A percentile compares a stretch with the other conserved stretches of the same genome.
phyloP scores from a whole-genome alignment of 228 moss, liverwort and hornwort genomes.

The Sphagnum fallax region DNA sequence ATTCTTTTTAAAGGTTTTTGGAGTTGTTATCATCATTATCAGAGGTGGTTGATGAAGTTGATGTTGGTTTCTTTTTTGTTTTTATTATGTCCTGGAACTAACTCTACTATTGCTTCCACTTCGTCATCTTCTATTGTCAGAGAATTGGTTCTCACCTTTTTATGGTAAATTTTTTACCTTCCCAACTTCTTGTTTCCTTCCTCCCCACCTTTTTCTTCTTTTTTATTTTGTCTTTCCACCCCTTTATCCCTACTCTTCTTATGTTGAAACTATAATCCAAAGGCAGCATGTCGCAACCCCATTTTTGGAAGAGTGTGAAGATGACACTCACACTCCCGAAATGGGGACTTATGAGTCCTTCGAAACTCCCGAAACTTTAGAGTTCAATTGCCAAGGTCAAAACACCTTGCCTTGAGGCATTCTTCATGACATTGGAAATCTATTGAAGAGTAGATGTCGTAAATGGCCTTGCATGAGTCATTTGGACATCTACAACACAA shows the following conservation, averaged over 20 bases:
- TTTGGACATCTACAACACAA: no score
- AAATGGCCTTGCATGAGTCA: no score
- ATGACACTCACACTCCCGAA: no score
- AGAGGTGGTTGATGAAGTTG: slow-evolving; percentile 11
- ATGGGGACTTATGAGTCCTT: no score
- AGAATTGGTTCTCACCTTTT: background rate
- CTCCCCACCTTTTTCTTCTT: slow-evolving; percentile 23
- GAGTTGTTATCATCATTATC: slow-evolving; percentile 26
- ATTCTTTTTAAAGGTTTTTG: slow-evolving; percentile 31
- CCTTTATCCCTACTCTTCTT: slow-evolving; percentile 8
- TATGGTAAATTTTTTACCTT: background rate
- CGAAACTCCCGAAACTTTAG: no score
- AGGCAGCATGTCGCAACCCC: no score
- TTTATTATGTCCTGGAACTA: background rate
- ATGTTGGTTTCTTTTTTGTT: slow-evolving; percentile 6
- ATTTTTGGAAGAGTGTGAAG: no score
- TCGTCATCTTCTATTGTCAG: slow-evolving; percentile 3
- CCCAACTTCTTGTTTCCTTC: slow-evolving; percentile 26
- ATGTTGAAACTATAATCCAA: no score
- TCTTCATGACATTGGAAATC: no score
- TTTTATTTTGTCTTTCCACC: slow-evolving; percentile 7
- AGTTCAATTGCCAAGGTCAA: no score
- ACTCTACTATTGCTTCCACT: background rate
- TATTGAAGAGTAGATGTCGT: no score
- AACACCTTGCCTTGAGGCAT: no score